These are phyloP conservation scores for Cucurbita pepo DNA, from an alignment of 306 rosid species.

Conservation along the genomic window DNA sequence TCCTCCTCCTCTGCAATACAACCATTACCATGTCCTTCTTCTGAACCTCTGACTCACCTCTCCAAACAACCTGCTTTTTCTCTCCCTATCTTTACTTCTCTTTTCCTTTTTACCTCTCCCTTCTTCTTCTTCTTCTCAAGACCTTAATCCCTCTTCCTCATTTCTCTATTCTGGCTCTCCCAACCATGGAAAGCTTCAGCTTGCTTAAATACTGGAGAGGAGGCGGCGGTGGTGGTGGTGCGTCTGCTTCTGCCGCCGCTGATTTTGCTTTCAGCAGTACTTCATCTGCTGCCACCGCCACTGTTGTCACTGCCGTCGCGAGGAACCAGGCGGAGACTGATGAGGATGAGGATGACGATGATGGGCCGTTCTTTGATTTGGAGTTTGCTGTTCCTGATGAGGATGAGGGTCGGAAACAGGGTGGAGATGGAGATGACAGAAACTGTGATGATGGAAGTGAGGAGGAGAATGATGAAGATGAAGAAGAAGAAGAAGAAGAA, in stretches of 20 bases:
- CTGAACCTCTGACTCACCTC: not conserved
- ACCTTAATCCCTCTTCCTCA: not conserved
- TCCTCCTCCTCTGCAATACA: slow-evolving; percentile 1
- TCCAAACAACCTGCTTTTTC: not conserved
- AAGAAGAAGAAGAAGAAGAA: slow-evolving; percentile 9
- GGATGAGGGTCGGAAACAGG: slow-evolving; percentile 16
- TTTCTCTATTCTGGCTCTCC: slow-evolving; percentile 86
- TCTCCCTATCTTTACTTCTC: not conserved
- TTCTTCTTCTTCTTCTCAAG: not conserved
- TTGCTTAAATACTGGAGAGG: slow-evolving; percentile 88
- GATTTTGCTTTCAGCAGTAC: not conserved
- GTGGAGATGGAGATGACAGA: not conserved
- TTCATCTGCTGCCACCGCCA: slow-evolving; percentile 10
- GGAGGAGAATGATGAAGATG: not conserved
- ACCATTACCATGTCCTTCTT: slow-evolving; percentile 3
- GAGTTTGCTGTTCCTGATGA: slow-evolving; percentile 65
- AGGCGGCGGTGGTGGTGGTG: slow-evolving; percentile 13
- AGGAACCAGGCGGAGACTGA: slow-evolving; percentile 12
- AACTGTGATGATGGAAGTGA: slow-evolving; percentile 9
- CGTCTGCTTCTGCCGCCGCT: not conserved
- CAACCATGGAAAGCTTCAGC: slow-evolving; percentile 98
- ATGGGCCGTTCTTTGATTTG: slow-evolving; percentile 86
- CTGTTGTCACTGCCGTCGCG: slow-evolving; percentile 24
- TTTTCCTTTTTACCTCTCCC: not conserved
- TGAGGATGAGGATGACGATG: slow-evolving; percentile 26